A percentile compares a stretch with the other conserved stretches of the same genome.
Evolutionary conservation across 2,329 filamentous ascomycete genomes (phyloP).

Genomic region (Scopulariopsis brevicaulis): DNA sequence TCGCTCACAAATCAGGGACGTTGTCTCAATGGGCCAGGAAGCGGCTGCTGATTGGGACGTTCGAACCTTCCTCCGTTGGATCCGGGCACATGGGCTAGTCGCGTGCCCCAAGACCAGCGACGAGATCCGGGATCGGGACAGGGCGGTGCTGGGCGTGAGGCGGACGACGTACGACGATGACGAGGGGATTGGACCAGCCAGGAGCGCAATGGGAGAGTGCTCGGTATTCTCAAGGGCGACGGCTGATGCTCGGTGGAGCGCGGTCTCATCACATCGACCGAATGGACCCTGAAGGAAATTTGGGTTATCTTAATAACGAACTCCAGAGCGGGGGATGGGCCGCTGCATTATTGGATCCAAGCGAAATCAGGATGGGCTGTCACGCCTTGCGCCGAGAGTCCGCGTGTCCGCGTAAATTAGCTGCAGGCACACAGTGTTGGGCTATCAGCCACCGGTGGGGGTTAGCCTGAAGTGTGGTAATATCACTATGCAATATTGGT

Average conservation of each 20-base stretch:
- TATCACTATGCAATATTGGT: not conserved
- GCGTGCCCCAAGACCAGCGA: not conserved
- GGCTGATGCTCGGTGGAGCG: not conserved
- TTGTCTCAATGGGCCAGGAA: not conserved
- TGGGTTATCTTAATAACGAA: conserved; percentile 1
- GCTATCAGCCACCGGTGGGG: not conserved
- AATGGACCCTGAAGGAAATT: not conserved
- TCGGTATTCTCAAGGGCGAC: not conserved
- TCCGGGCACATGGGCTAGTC: not conserved
- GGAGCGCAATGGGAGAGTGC: not conserved
- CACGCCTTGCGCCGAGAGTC: not conserved
- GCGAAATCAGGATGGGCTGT: not conserved
- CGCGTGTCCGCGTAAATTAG: conserved; percentile 5
- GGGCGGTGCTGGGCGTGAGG: not conserved
- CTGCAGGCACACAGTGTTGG: not conserved
- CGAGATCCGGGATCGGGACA: not conserved
- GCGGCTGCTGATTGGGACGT: not conserved
- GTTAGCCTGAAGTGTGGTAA: not conserved
- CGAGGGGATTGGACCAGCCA: not conserved
- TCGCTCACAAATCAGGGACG: not conserved
- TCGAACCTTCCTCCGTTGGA: not conserved
- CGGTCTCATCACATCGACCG: not conserved
- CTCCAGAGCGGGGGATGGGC: not conserved
- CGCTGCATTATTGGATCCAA: not conserved
- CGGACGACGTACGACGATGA: not conserved